phyloP scores from a whole-genome alignment of 257 asterid species.

The Solanum chiquidenum region DNA sequence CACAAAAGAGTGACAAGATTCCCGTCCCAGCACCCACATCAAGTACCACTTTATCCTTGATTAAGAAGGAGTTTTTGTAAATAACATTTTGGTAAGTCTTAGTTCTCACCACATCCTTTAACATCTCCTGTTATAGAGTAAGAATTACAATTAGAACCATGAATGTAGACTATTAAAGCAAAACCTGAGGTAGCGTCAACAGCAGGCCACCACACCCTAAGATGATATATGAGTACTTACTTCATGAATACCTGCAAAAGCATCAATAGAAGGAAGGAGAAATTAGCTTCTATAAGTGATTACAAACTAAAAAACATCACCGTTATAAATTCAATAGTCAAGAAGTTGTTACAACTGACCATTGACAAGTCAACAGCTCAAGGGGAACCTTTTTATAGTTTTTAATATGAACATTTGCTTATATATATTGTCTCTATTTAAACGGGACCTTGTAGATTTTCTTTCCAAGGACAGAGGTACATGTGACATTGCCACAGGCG shows the following conservation, averaged over 20 bases:
- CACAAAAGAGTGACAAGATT: constrained; percentile 91
- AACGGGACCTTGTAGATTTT: background rate
- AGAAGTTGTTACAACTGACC: background rate
- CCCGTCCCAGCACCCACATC: constrained; percentile 99
- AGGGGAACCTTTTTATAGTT: background rate
- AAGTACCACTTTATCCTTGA: constrained; percentile 87
- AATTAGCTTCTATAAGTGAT: background rate
- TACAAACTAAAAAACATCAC: background rate
- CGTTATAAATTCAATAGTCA: background rate
- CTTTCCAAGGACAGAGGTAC: background rate
- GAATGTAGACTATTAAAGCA: background rate
- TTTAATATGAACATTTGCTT: background rate
- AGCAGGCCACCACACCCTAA: background rate
- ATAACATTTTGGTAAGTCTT: constrained; percentile 83
- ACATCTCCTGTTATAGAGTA: constrained; percentile 62
- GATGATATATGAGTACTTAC: constrained; percentile 33
- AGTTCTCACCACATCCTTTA: constrained; percentile 85
- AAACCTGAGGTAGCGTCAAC: background rate
- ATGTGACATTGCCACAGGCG: background rate
- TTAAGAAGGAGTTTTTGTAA: constrained; percentile 64
- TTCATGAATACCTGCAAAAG: constrained; percentile 92
- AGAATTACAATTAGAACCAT: background rate
- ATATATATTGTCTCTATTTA: background rate
- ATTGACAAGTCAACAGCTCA: background rate
- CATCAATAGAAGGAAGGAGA: background rate